Percentiles rank a stretch among this genome's conserved stretches.
These are phyloP conservation scores for Yamadazyma philogaea DNA, from an alignment of 805 yeast species.

Conservation along the genomic window DNA sequence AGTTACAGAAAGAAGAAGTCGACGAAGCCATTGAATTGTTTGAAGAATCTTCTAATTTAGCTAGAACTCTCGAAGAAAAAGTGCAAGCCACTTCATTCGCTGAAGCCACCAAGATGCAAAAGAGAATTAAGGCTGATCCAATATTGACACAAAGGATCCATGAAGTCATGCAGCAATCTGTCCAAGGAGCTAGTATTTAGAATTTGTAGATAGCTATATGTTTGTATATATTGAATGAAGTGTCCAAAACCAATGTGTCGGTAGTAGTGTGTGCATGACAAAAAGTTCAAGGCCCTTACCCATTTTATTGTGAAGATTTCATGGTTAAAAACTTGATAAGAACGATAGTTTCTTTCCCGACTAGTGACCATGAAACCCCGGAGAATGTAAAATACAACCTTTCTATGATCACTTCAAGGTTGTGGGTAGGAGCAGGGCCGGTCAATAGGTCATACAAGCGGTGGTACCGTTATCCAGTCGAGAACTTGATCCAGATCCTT, in stretches of 20 bases:
- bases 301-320: background rate
- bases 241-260: background rate
- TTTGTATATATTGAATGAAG: constrained; percentile 10
- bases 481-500: constrained; percentile 49
- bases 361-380: constrained; percentile 9
- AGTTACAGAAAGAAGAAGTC: constrained; percentile 76
- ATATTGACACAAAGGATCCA: constrained; percentile 58
- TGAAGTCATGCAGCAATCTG: constrained; percentile 48
- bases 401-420: constrained; percentile 58
- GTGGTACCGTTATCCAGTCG: constrained; percentile 51
- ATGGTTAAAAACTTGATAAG: constrained; percentile 4
- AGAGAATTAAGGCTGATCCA: constrained; percentile 70
- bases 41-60: constrained; percentile 76
- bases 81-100: constrained; percentile 87
- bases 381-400: constrained; percentile 48
- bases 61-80: constrained; percentile 84
- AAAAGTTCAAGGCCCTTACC: background rate
- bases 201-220: constrained; percentile 6
- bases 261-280: background rate
- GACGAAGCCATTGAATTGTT: constrained; percentile 79
- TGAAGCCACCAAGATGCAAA: constrained; percentile 90
- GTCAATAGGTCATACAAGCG: constrained; percentile 38
- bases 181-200: constrained; percentile 7
- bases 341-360: constrained; percentile 17
- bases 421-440: constrained; percentile 80